Percentiles rank a stretch among this genome's conserved stretches.
phyloP scores from a whole-genome alignment of 2,329 filamentous ascomycete species.

The Coniosporium tulheliwenetii region DNA sequence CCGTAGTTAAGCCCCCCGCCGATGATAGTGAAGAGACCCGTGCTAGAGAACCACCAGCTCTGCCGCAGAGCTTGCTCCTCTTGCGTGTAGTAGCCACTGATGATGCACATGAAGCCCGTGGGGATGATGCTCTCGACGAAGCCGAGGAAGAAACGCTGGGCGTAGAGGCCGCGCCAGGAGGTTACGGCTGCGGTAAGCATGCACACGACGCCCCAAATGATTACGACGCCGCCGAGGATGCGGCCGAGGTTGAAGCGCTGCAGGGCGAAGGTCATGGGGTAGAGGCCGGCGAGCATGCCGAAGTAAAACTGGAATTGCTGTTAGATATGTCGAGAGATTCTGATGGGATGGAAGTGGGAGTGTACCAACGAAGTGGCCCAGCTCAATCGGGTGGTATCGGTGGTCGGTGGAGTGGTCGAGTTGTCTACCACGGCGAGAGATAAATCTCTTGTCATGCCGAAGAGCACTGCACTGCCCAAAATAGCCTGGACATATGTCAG shows the following conservation, averaged over 20 bases:
- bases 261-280: conserved; percentile 55
- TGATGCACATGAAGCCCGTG: conserved; percentile 41
- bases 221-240: conserved; percentile 46
- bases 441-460: conserved; percentile 61
- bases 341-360: too few species aligned
- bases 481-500: conserved; percentile 39
- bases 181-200: conserved; percentile 54
- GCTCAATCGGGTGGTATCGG: conserved; percentile 51
- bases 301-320: conserved; percentile 45
- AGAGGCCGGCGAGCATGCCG: conserved; percentile 59
- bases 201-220: conserved; percentile 52
- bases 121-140: conserved; percentile 38
- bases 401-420: conserved; percentile 36
- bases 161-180: conserved; percentile 44
- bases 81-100: conserved; percentile 25
- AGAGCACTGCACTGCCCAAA: conserved; percentile 54
- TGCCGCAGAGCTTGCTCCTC: conserved; percentile 19
- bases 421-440: conserved; percentile 38
- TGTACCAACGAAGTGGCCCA: conserved; percentile 54
- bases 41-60: conserved; percentile 11
- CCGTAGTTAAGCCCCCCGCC: conserved; percentile 11
- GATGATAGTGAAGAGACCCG: conserved; percentile 12
- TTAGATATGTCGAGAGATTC: too few species aligned
- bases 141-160: conserved; percentile 32
- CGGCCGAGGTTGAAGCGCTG: conserved; percentile 52